A percentile compares a stretch with the other conserved stretches of the same genome.
These are phyloP conservation scores for Pyrrhoderma noxium DNA, from an alignment of 1,284 basidiomycete species.

Conservation along the genomic window DNA sequence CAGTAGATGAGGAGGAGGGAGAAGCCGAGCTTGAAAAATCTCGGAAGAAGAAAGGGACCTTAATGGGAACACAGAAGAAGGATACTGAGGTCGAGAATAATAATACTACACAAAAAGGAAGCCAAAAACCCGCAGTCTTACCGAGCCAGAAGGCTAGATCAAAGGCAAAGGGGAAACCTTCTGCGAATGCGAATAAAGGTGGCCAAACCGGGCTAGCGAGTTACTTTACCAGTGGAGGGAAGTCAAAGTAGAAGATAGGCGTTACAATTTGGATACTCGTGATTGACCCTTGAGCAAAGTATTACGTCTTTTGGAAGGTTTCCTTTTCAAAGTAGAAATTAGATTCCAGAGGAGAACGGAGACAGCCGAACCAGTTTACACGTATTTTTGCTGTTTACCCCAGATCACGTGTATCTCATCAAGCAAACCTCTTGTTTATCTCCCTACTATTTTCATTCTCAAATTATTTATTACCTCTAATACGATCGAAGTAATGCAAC, in stretches of 20 bases:
- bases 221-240: slow-evolving; percentile 10
- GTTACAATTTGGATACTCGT: neutral
- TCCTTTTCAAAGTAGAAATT: no score
- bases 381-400: no score
- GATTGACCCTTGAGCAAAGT: no score
- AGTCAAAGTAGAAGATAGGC: slow-evolving; percentile 2
- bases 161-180: slow-evolving; percentile 17
- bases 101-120: neutral
- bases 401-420: no score
- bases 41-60: slow-evolving; percentile 28
- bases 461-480: no score
- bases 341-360: no score
- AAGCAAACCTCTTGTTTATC: no score
- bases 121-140: neutral
- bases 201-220: slow-evolving; percentile 12
- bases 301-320: no score
- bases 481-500: no score
- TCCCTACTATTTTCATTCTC: no score
- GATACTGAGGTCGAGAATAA: neutral
- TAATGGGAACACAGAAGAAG: slow-evolving; percentile 20
- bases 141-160: slow-evolving; percentile 27
- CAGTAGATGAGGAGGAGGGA: slow-evolving; percentile 49
- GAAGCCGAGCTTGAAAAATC: slow-evolving; percentile 27
- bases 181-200: neutral
- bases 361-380: no score